Evolutionary conservation across 352 stramenopile genomes (phyloP), one percentile per base, ranked within the genome.

Genomic region (Phytophthora kernoviae): DNA sequence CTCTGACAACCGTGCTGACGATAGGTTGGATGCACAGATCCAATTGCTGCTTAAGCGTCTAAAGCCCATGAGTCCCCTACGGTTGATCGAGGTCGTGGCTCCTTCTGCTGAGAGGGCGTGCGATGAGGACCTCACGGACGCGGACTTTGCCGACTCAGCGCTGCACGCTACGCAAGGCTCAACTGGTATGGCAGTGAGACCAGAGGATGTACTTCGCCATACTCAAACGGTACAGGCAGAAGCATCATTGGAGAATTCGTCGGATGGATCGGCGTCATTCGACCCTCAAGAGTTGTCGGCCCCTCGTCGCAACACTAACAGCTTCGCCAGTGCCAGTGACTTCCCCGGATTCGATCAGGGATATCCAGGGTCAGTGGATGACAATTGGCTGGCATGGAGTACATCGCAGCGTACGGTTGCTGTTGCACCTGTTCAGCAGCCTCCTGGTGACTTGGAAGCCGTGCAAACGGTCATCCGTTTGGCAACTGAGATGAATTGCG

Each of bases 121-220:
- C 17, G 79, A 91, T 21, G 78, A 88, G 54, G 70, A 86, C 45
- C 61, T 90, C 17, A 73, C 65, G 5, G 71, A 88, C 48, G 77
- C 87, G 27, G 78, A 91, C 49, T 91, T 90, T 65, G 79, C 84
- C 8, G 76, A 91, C 41, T 79, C 75, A 0, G 79, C 77, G 1
- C 42, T 90, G 32, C 69, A 88, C 40, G 62, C 65, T 1, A 64
- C 70, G 20, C 63, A 88, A 34, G 62, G 78, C 2, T 55, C 62
- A 17, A 67, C 71, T 11, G 57, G 58, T 4, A 73, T 89, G 32
- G 24, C 55, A 50, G 64, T 78, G 4, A 73, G 62, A 8, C 44
- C 42, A n/a, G 55, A 67, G 17, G 66, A 70, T 30, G 22, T 68
- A 15, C 68, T 18, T 26, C 58, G 56, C 21, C 50, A 67, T 21